phyloP scores from a whole-genome alignment of 257 asterid species.

The Haberlea rhodopensis region DNA sequence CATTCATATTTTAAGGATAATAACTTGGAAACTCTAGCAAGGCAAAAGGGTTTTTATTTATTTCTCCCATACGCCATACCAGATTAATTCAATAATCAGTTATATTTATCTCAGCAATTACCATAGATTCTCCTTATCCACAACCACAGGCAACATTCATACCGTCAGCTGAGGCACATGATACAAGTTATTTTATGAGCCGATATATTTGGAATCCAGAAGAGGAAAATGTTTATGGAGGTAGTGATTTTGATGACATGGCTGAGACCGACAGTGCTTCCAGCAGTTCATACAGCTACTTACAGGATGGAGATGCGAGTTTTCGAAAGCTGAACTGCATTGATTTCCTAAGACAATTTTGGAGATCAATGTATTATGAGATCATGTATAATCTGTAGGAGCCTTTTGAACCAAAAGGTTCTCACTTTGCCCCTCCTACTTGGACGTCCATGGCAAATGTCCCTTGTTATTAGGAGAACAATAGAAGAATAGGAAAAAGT shows the following conservation, averaged over 20 bases:
- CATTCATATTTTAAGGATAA: constrained; percentile 73
- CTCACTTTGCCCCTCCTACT: neutral
- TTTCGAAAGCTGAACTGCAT: neutral
- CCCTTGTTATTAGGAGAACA: neutral
- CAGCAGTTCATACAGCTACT: constrained; percentile 65
- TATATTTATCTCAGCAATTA: constrained; percentile 14
- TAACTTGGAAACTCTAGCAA: constrained; percentile 85
- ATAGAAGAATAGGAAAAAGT: neutral
- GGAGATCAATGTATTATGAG: neutral
- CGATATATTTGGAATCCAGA: constrained; percentile 93
- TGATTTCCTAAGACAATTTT: neutral
- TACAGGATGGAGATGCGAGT: constrained; percentile 81
- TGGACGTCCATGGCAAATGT: neutral
- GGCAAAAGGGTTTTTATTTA: constrained; percentile 79
- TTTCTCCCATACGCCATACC: neutral
- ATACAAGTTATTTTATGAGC: constrained; percentile 97
- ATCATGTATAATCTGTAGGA: neutral
- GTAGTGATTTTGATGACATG: constrained; percentile 77
- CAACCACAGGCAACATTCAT: constrained; percentile 90
- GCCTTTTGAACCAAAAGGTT: neutral
- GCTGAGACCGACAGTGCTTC: constrained; percentile 70
- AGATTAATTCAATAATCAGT: neutral
- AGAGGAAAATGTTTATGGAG: constrained; percentile 65
- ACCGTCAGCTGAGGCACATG: constrained; percentile 78
- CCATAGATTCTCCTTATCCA: constrained; percentile 27